Evolutionary conservation across 768 basidiomycete species (phyloP).

Genomic region (Trametes meyenii): DNA sequence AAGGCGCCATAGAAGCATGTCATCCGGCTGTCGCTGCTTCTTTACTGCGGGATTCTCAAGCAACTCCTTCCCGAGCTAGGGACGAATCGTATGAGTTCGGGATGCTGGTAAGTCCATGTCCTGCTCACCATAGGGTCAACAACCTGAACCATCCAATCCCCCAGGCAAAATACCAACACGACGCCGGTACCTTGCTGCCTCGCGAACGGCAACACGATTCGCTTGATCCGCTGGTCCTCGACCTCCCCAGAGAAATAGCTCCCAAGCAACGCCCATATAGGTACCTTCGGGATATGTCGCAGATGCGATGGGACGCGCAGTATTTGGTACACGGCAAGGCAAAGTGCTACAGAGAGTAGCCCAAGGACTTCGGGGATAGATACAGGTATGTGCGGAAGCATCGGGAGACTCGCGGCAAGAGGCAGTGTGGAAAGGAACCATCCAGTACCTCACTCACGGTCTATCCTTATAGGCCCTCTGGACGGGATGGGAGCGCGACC

Average conservation of each 20-base stretch:
- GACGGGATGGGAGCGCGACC: too few species aligned
- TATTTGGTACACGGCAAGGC: slow-evolving; percentile 2
- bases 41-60: slow-evolving; percentile 14
- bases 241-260: slow-evolving; percentile 32
- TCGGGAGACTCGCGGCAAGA: background rate
- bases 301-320: slow-evolving; percentile 9
- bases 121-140: slow-evolving; percentile 38
- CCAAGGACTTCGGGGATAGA: background rate
- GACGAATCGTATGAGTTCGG: background rate
- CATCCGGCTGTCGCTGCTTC: slow-evolving; percentile 34
- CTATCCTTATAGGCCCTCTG: too few species aligned
- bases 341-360: background rate
- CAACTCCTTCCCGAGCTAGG: slow-evolving; percentile 3
- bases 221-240: slow-evolving; percentile 38
- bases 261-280: slow-evolving; percentile 7
- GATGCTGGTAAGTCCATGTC: background rate
- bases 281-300: slow-evolving; percentile 15
- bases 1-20: slow-evolving; percentile 41
- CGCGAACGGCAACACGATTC: slow-evolving; percentile 42
- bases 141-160: slow-evolving; percentile 46
- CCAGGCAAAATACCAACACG: slow-evolving; percentile 43
- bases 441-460: too few species aligned
- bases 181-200: slow-evolving; percentile 35
- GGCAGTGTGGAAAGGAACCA: background rate
- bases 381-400: background rate